A percentile compares a stretch with the other conserved stretches of the same genome.
Evolutionary conservation across 768 basidiomycete species (phyloP).

Genomic region (Hortiboletus campestris): DNA sequence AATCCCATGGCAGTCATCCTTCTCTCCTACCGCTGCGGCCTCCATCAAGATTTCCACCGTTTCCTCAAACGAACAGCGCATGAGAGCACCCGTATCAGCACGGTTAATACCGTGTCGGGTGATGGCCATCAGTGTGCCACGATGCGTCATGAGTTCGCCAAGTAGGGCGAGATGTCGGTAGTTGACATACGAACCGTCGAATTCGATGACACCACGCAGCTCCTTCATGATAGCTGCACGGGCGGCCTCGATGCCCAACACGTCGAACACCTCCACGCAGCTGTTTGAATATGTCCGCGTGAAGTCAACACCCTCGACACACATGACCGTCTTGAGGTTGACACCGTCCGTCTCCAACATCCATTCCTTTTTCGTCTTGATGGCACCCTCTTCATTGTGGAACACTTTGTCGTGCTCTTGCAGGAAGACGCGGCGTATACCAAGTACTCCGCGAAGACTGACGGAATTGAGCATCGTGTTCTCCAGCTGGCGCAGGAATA

Average conservation of each 20-base stretch:
- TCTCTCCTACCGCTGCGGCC: conserved; percentile 96
- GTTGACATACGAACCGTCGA: conserved; percentile 99
- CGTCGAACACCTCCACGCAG: conserved; percentile 91
- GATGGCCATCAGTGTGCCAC: conserved; percentile 94
- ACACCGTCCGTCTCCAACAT: conserved; percentile 96
- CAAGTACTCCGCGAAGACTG: conserved; percentile 88
- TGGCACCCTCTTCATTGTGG: conserved; percentile 61
- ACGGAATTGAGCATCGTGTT: conserved; percentile 96
- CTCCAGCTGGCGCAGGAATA: conserved; percentile 94
- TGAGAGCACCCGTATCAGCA: conserved; percentile 96
- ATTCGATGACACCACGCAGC: conserved; percentile 93
- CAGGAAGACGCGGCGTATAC: conserved; percentile 92
- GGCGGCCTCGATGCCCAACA: conserved; percentile 95
- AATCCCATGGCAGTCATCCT: conserved; percentile 96
- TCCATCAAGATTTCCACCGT: conserved; percentile 99
- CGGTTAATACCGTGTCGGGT: conserved; percentile 99
- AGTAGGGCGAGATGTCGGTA: conserved; percentile 96
- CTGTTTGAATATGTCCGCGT: conserved; percentile 94
- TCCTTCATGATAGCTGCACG: conserved; percentile 93
- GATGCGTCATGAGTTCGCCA: conserved; percentile 97
- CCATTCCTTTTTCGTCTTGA: conserved; percentile 77
- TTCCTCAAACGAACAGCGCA: conserved; percentile 99
- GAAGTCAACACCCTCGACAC: conserved; percentile 93
- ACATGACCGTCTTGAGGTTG: conserved; percentile 94
- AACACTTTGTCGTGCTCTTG: conserved; percentile 80